phyloP scores from a whole-genome alignment of 805 yeast species.

The Candida montana region DNA sequence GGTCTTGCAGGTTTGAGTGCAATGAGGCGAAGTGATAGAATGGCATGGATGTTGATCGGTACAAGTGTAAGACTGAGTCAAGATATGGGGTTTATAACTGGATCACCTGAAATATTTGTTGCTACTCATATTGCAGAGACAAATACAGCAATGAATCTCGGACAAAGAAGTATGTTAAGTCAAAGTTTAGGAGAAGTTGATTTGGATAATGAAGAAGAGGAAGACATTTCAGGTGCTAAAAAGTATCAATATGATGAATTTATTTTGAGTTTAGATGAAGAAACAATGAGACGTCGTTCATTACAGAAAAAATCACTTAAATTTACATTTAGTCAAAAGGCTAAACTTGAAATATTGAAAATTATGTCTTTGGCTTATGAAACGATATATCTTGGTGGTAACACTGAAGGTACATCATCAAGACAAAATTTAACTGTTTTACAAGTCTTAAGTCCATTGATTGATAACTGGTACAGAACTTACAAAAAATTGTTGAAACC shows the following conservation, averaged over 20 bases:
- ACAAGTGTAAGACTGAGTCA: slow-evolving; percentile 82
- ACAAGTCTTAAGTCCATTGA: slow-evolving; percentile 66
- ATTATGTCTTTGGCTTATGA: slow-evolving; percentile 81
- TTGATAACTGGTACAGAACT: slow-evolving; percentile 71
- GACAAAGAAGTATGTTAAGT: slow-evolving; percentile 71
- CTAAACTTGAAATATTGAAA: slow-evolving; percentile 73
- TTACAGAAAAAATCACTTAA: slow-evolving; percentile 30
- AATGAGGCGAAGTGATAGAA: slow-evolving; percentile 77
- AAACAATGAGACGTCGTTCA: slow-evolving; percentile 23
- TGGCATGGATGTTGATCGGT: slow-evolving; percentile 94
- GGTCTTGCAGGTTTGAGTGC: slow-evolving; percentile 73
- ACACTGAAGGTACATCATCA: slow-evolving; percentile 44
- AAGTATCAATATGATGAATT: slow-evolving; percentile 28
- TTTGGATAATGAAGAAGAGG: slow-evolving; percentile 38
- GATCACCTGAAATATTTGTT: slow-evolving; percentile 64
- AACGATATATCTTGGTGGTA: slow-evolving; percentile 61
- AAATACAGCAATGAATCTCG: slow-evolving; percentile 74
- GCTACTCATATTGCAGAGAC: slow-evolving; percentile 86
- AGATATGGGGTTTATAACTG: slow-evolving; percentile 75
- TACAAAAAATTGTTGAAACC: slow-evolving; percentile 52
- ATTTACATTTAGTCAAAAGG: slow-evolving; percentile 62
- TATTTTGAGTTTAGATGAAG: slow-evolving; percentile 26
- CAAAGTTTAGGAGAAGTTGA: slow-evolving; percentile 67
- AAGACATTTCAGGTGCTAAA: slow-evolving; percentile 21
- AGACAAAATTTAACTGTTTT: slow-evolving; percentile 67